Evolutionary conservation across 1,284 basidiomycete species (phyloP).

Genomic region (Macrocybe sp.): DNA sequence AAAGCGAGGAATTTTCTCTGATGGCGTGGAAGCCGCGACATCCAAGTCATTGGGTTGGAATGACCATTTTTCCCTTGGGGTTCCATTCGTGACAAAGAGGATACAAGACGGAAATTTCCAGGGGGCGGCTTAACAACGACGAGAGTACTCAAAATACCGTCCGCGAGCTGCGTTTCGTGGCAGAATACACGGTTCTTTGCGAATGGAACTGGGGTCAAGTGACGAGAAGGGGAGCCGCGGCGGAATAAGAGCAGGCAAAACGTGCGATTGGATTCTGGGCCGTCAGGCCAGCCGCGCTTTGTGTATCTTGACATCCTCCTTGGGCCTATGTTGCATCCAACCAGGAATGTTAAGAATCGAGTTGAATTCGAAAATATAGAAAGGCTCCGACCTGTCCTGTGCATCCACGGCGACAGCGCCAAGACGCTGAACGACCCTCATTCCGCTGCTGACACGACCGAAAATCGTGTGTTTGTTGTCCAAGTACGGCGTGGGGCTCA

Average conservation of each 20-base stretch:
- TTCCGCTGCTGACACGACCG: slow-evolving; percentile 81
- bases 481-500: slow-evolving; percentile 87
- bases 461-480: slow-evolving; percentile 96
- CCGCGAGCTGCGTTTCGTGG: no score
- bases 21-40: no score
- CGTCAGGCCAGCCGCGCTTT: slow-evolving; percentile 55
- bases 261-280: slow-evolving; percentile 1
- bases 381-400: slow-evolving; percentile 62
- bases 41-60: no score
- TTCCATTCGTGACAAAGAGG: no score
- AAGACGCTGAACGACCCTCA: slow-evolving; percentile 80
- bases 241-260: not conserved
- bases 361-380: slow-evolving; percentile 3
- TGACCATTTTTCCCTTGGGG: no score
- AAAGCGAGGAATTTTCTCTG: no score
- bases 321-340: slow-evolving; percentile 43
- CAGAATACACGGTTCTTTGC: no score
- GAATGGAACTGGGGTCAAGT: slow-evolving; percentile 3
- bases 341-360: slow-evolving; percentile 8
- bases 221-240: slow-evolving; percentile 6
- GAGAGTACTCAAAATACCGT: no score
- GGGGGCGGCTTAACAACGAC: no score
- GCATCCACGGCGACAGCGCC: slow-evolving; percentile 76
- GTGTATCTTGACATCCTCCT: slow-evolving; percentile 77
- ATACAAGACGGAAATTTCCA: no score